Base-by-base conservation (phyloP, 2,329 filamentous ascomycete species). In the Aspergillus pseudotamarii region DNA sequence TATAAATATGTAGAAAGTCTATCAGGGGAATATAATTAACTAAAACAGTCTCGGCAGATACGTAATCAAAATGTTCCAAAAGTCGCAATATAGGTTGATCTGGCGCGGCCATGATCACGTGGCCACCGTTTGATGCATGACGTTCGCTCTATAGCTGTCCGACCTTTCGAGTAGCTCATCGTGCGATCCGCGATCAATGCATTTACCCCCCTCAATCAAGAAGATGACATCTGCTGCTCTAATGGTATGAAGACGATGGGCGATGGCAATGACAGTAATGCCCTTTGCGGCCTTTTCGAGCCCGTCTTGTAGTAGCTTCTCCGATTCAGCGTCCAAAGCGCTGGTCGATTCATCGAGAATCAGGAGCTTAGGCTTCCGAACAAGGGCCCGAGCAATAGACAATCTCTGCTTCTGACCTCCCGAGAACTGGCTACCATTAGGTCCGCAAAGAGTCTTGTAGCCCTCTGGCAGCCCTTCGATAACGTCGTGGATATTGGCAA, bases 151-250 rank as follows among this genome's bases (percentile, higher is more conserved):
- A 64, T 81, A 82, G 53, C 75, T 75, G 34, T 79, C 77, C 19
- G 73, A 78, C n/a, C 73, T 63, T 59, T 71, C 75, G 38, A 90
- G 78, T 68, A 91, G 77, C 71, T 90, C 86, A 2, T 83, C 80
- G 71, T 91, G 88, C 23, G 83, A 83, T n/a, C 90, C 88, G 60
- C 80, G 77, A 72, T 91, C 88, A 3, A 87, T 81, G 57, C 90
- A 84, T 36, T 74, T 84, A 10, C 91, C 89, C 62, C 87, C 84
- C 38, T 91, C 90, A 48, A 95, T 86, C 9, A 94, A 89, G 70
- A 91, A 93, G 56, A 94, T 94, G 19, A 90, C 82, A 73, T 95
- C 89, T 2, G 91, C 91, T 69, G 93, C 90, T 72, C 91, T 89
- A 41, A 81, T 80, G 19, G 79, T 81, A 57, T 76, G 73, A 55